Base-by-base conservation (phyloP, 306 rosid genomes). In the Lathyrus oleraceus region DNA sequence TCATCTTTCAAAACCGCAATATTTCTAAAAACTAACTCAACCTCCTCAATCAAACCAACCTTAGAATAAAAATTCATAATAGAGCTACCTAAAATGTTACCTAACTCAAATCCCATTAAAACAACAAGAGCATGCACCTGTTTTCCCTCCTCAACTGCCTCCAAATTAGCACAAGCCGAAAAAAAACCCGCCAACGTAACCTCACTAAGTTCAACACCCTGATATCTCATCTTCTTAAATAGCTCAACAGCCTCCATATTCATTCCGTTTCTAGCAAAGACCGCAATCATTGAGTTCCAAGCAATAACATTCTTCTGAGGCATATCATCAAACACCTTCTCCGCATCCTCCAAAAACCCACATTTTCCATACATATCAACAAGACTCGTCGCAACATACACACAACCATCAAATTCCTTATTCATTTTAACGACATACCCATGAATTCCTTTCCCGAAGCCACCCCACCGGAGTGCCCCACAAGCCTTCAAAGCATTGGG, bases 351-450 rank as follows among this genome's bases (percentile, higher is more conserved):
- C 52, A 87, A 67, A 54, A 56, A 47, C 53, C 91, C 90, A 64
- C 96, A 90, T 72, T 93, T 93, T 2, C 98, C 98, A 68, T 92
- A 92, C 96, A 90, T 92, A 72, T 88, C 98, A 7, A 79, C 85
- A 11, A 90, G 88, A 77, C 96, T 82, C 73, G 86, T 85, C 5
- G 86, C 79, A 19, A 90, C 96, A 73, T 81, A 90, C 8, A 86
- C 89, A 70, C 98, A 90, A 25, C 57, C 78, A 15, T 68, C 65
- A 2, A 81, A 73, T 38, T 81, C 27, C 4, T 51, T 82, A 80
- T 49, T 65, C 83, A 79, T 79, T 75, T 93, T 93, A 17, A 81
- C 57, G 10, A 72, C 83, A 19, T 51, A 85, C 23, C 91, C 96
- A 64, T 93, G 98, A 74, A 85, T 54, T 10, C 81, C 88, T 75